Conservation (phyloP, 805 yeast genomes). For the Saturnispora zaruensis region DNA sequence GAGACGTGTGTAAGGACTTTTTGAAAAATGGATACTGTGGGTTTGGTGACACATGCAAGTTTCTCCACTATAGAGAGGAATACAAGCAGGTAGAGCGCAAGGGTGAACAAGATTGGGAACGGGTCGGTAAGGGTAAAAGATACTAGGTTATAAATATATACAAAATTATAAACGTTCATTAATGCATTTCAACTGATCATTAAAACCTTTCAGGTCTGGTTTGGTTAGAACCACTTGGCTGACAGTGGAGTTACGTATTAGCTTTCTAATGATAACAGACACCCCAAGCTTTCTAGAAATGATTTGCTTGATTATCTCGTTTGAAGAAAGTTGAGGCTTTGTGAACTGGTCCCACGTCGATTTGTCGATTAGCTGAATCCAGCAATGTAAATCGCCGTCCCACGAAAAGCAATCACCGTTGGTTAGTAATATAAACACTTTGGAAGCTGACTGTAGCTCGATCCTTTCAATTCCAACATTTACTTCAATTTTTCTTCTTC, state of each 20-base stretch:
- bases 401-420: constrained; percentile 27
- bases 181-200: constrained; percentile 6
- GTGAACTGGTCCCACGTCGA: constrained; percentile 18
- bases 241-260: neutral
- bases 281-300: neutral
- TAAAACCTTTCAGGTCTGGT: neutral
- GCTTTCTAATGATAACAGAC: neutral
- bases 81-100: constrained; percentile 38
- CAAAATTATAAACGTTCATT: constrained; percentile 5
- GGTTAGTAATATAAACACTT: neutral
- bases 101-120: constrained; percentile 53
- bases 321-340: neutral
- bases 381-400: constrained; percentile 33
- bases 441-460: neutral
- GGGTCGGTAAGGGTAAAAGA: constrained; percentile 18
- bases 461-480: constrained; percentile 12
- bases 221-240: neutral
- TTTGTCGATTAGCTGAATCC: constrained; percentile 42
- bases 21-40: constrained; percentile 92
- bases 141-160: constrained; percentile 1
- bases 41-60: constrained; percentile 94
- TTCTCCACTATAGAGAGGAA: constrained; percentile 84
- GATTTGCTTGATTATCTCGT: neutral
- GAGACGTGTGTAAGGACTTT: constrained; percentile 91
- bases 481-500: constrained; percentile 19